Base-by-base conservation (phyloP, 2,329 filamentous ascomycete genomes). In the Nemania sp. region DNA sequence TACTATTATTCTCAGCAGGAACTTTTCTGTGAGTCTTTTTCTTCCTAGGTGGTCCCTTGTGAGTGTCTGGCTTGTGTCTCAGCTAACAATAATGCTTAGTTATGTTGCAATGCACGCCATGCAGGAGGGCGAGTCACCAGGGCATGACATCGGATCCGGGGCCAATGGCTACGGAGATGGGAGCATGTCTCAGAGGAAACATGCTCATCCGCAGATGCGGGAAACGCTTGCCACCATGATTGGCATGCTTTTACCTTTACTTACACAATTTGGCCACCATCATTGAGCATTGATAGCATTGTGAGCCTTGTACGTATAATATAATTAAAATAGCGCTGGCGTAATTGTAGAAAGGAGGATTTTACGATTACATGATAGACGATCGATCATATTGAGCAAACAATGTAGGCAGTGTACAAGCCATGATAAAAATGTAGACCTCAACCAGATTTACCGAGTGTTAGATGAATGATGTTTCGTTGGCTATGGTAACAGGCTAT, bases 61-160 rank as follows among this genome's bases (percentile, higher is more conserved):
- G 3, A 23, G 40, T 8, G 44, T 19, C 17, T n/a, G n/a, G n/a
- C 14, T 52, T 30, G 23, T 49, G 36, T 8, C 30, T 11, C 22
- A 11, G 28, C 36, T 28, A 24, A 24, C 14, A 20, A 19, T 34
- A 15, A n/a, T n/a, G n/a, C n/a, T 42, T 59, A 95, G 91, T 64
- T 96, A 97, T 67, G 94, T 99, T 37, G 94, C 94, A 1, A 97
- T 97, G 92, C 94, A 99, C 68, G 91, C 92, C 1, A 96, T 97
- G 91, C 90, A 95, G 68, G 92, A 96, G 66, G 83, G 86, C 19
- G 75, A 78, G 46, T 71, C 73, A 2, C 74, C 80, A 24, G 72
- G 75, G 46, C 78, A 85, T 59, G 77, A 83, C n/a, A 76, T 81
- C 52, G 72, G 75, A 46, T 64, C 71, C 0, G 65, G 69, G 5